Base-by-base conservation (phyloP, 2,329 filamentous ascomycete species). In the Arthrobotrys entomopaga region DNA sequence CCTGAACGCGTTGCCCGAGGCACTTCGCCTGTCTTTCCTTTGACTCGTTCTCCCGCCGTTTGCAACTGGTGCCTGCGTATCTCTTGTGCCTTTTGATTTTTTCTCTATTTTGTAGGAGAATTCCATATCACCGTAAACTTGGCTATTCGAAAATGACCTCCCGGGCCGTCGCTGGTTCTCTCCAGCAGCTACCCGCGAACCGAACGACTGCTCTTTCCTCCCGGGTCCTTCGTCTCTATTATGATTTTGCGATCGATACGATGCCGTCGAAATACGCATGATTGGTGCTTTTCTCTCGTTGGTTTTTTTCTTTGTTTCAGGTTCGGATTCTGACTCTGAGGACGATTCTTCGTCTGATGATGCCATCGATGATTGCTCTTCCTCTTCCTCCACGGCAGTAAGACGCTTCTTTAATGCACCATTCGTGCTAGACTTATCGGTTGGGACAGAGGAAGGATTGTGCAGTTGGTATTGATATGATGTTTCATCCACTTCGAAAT, bases 401-500 rank as follows among this genome's bases (percentile, higher is more conserved):
- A 86, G 83, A 40, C 83, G 84, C 29, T 71, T 76, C 56, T 74
- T 59, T 26, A 57, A 24, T 13, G 72, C 66, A 82, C 82, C 50
- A 81, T 82, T 58, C 82, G 81, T 16, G 69, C 64, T n/a, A 58
- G 80, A 76, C 66, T 80, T 78, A 19, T 15, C 16, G 29, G 76
- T 76, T 46, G 78, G 76, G 46, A 80, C 78, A 6, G 92, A 95
- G 81, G 92, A 96, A 3, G 95, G 92, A 80, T 99, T 99, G 82
- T 96, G 88, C 52, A 90, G 86, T 71, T 89, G 87, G 84, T 96
- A 99, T 81, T 98, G 94, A 79, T 88, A 86, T 76, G 90, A 96
- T 43, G 84, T 90, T 83, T 99, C 95, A 81, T 99, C 94, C 71
- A 99, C 91, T 78, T 87, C 87, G 81, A 97, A 98, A 67, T 96